phyloP scores from a whole-genome alignment of 2,329 filamentous ascomycete genomes.

The Diplodia mutila region DNA sequence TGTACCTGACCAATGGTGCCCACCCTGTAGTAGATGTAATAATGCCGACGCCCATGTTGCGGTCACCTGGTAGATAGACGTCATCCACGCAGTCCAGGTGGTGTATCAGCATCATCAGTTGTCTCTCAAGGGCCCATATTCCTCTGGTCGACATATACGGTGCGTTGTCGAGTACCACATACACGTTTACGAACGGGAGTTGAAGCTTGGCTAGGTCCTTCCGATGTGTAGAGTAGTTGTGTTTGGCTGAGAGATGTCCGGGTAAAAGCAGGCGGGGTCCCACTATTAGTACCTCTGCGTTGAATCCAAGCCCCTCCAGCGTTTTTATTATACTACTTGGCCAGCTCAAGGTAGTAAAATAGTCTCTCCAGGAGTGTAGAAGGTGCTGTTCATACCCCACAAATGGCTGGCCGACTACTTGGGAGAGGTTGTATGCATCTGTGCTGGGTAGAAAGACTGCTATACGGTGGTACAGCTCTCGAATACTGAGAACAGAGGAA shows the following conservation, averaged over 20 bases:
- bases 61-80: not conserved
- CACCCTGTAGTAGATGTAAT: not conserved
- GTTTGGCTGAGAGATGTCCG: not conserved
- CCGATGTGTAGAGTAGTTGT: not conserved
- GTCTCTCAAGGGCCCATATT: not conserved
- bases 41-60: not conserved
- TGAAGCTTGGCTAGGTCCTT: not conserved
- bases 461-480: not conserved
- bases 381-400: not conserved
- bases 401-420: not conserved
- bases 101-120: not conserved
- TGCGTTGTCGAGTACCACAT: not conserved
- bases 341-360: not conserved
- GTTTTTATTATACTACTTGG: not conserved
- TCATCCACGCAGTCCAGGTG: not conserved
- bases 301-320: not conserved
- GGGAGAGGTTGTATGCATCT: not conserved
- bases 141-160: not conserved
- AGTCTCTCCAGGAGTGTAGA: not conserved
- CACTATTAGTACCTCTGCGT: not conserved
- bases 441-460: not conserved
- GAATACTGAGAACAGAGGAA: not conserved
- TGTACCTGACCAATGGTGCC: not conserved
- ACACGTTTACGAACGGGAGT: not conserved
- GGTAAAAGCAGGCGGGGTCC: not conserved